These are phyloP conservation scores for Alternaria gansuensis DNA, from an alignment of 2,329 filamentous ascomycete species.

Conservation along the genomic window DNA sequence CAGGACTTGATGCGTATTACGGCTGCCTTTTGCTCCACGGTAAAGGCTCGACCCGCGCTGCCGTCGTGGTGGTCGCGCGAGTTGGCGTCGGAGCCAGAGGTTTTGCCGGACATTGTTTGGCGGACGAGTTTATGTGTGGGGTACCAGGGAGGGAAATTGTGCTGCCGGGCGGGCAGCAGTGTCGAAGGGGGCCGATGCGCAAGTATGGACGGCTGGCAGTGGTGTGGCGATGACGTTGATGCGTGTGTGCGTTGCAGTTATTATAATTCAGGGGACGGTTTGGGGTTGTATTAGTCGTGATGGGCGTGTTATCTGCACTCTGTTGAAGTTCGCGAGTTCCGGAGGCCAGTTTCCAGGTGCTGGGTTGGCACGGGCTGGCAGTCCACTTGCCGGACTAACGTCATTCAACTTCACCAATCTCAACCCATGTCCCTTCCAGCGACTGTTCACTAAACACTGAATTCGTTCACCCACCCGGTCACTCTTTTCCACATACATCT, in stretches of 20 bases:
- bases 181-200: conserved; percentile 20
- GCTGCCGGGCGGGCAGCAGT: conserved; percentile 22
- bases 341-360: conserved; percentile 43
- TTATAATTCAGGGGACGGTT: conserved; percentile 1
- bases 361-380: conserved; percentile 32
- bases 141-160: conserved; percentile 14
- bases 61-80: conserved; percentile 76
- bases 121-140: conserved; percentile 28
- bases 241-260: not conserved
- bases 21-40: conserved; percentile 87
- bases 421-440: conserved; percentile 17
- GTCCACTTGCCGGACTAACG: conserved; percentile 32
- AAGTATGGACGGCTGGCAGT: conserved; percentile 10
- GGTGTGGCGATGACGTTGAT: not conserved
- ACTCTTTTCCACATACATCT: not conserved
- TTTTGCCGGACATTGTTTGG: conserved; percentile 52
- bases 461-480: not conserved
- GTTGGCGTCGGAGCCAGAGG: conserved; percentile 55
- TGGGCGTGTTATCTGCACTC: conserved; percentile 29
- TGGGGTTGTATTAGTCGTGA: conserved; percentile 12
- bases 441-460: not conserved
- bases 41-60: conserved; percentile 79
- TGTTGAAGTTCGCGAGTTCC: conserved; percentile 26
- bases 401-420: conserved; percentile 35
- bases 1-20: conserved; percentile 90